Conservation (phyloP, 2,329 filamentous ascomycete species). For the Aspergillus sp. region DNA sequence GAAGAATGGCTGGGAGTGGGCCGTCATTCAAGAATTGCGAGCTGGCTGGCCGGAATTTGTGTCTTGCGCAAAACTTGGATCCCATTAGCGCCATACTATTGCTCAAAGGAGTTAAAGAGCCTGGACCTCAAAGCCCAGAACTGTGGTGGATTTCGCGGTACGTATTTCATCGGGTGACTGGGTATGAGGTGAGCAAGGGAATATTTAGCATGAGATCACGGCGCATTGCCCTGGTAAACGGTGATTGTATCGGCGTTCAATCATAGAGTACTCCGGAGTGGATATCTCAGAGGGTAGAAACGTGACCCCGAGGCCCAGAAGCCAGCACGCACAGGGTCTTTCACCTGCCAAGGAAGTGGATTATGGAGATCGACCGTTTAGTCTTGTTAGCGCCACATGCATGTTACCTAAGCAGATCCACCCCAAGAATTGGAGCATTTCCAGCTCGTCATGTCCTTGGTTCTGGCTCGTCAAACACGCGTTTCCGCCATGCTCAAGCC, state of each 20-base stretch:
- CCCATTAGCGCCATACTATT: constrained; percentile 6
- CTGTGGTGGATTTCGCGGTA: too few relatives aligned
- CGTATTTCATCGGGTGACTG: too few relatives aligned
- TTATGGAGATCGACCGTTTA: constrained; percentile 16
- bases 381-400: constrained; percentile 3
- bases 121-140: not conserved
- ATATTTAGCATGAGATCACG: too few relatives aligned
- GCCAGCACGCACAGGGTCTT: constrained; percentile 9
- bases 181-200: too few relatives aligned
- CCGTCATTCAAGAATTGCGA: not conserved
- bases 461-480: not conserved
- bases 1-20: not conserved
- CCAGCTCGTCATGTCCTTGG: not conserved
- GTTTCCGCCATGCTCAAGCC: not conserved
- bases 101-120: constrained; percentile 4
- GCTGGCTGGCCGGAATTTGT: not conserved
- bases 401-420: not conserved
- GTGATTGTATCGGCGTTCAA: too few relatives aligned
- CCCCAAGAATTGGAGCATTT: not conserved
- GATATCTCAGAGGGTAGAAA: too few relatives aligned
- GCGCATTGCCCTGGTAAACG: too few relatives aligned
- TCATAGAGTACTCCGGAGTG: too few relatives aligned
- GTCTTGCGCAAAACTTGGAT: constrained; percentile 1
- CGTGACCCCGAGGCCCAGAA: not conserved
- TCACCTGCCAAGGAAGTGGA: not conserved